These are phyloP conservation scores for Phlyctochytrium bullatum DNA, from an alignment of 192 early-diverging fungal genomes.

Conservation along the genomic window DNA sequence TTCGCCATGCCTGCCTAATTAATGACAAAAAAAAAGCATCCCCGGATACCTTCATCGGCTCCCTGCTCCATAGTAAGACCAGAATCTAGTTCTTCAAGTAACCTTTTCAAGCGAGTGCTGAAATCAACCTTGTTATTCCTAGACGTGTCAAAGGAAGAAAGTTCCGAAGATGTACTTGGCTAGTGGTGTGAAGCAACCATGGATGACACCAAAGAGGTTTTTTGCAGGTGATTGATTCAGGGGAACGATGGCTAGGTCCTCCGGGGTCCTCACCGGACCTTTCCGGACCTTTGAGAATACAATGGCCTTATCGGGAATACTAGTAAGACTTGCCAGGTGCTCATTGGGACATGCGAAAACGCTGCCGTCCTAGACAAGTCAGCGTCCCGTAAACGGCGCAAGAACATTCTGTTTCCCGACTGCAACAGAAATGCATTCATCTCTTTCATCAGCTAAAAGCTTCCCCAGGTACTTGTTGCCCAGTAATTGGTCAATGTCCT, in stretches of 20 bases:
- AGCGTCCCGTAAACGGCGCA: no score
- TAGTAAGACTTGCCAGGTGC: no score
- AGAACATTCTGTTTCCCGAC: background rate
- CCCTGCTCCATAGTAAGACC: slow-evolving; percentile 13
- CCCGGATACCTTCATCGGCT: slow-evolving; percentile 2
- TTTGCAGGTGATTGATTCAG: slow-evolving; percentile 16
- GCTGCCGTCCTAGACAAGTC: no score
- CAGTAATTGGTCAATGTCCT: background rate
- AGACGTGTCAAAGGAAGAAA: slow-evolving; percentile 2
- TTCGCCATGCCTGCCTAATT: background rate
- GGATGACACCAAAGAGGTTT: slow-evolving; percentile 34
- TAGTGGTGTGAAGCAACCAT: slow-evolving; percentile 37
- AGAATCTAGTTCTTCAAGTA: slow-evolving; percentile 37
- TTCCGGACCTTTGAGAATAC: background rate
- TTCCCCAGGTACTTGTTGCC: background rate
- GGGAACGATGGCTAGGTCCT: slow-evolving; percentile 8
- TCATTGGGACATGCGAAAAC: no score
- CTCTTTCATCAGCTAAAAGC: background rate
- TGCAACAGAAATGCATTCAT: background rate
- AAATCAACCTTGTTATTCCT: slow-evolving; percentile 22
- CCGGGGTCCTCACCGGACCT: background rate
- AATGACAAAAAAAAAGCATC: background rate
- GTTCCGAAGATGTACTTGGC: slow-evolving; percentile 22
- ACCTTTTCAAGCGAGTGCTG: slow-evolving; percentile 25
- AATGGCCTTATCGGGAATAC: background rate